Percentiles rank a stretch among this genome's conserved stretches.
phyloP scores from a whole-genome alignment of 2,329 filamentous ascomycete species.

The Bipolaris bicolor region DNA sequence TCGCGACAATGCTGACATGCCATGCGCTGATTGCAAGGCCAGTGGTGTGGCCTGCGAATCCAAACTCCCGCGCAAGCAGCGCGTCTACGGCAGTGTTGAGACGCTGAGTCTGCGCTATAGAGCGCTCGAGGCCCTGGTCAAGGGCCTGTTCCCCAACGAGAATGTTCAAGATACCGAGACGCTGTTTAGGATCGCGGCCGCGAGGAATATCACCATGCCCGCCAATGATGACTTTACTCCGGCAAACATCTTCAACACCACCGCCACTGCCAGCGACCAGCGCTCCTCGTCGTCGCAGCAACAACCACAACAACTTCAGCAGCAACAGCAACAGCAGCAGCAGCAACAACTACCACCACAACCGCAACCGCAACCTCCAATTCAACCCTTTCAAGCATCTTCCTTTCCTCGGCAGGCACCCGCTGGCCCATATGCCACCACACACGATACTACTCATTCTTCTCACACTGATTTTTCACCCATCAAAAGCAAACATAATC shows the following conservation, averaged over 20 bases:
- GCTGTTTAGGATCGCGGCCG: slow-evolving; percentile 50
- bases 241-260: slow-evolving; percentile 34
- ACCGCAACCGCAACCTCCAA: not conserved
- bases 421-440: not conserved
- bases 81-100: slow-evolving; percentile 56
- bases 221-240: slow-evolving; percentile 34
- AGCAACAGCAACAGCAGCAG: slow-evolving; percentile 1
- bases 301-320: slow-evolving; percentile 4
- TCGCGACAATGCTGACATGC: slow-evolving; percentile 34
- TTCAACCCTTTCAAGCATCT: slow-evolving; percentile 9
- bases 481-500: slow-evolving; percentile 10
- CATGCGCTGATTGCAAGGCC: slow-evolving; percentile 51
- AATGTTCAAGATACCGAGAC: slow-evolving; percentile 50
- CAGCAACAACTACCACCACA: slow-evolving; percentile 2
- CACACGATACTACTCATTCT: slow-evolving; percentile 11
- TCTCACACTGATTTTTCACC: slow-evolving; percentile 13
- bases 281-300: slow-evolving; percentile 7
- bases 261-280: slow-evolving; percentile 6
- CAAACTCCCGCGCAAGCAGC: slow-evolving; percentile 53
- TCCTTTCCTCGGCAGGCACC: slow-evolving; percentile 3
- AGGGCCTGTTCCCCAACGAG: slow-evolving; percentile 51
- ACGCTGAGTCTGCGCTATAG: slow-evolving; percentile 54
- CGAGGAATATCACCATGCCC: slow-evolving; percentile 50
- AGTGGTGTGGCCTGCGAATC: slow-evolving; percentile 51
- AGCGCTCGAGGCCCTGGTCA: slow-evolving; percentile 52